Base-by-base conservation (phyloP, 192 early-diverging fungal genomes). In the Backusella morwellensis region DNA sequence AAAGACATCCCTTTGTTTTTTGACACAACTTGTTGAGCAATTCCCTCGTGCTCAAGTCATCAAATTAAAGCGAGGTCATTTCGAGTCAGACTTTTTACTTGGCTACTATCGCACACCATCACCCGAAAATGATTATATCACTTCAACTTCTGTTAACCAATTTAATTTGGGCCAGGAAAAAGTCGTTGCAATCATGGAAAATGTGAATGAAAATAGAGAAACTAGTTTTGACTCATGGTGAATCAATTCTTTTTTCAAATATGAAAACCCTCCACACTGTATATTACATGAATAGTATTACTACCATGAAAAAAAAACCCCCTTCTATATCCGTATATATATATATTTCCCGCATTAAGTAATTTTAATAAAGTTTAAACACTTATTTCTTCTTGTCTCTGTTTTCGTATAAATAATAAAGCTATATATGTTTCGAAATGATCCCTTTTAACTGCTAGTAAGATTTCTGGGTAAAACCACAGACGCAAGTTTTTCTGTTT, bases 141-240 rank as follows among this genome's bases (percentile, higher is more conserved):
- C 29, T 68, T 34, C 29, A 14, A 6, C 67, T 1, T 35, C 67
- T 3, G 29, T 68, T 68, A 19, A 68, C 17, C 67, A 68, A 15
- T 68, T 68, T n/a, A 68, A 68, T 36, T 63, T 63, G 23, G 12
- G 56, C 23, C 56, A 63, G 23, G 56, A 63, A 63, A 63, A 63
- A 63, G 9, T 63, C 7, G 11, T 63, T 63, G 56, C 56, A 12
- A 63, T 63, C 9, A 63, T 63, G 56, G 56, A 63, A 63, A 63
- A 63, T 29, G 56, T 63, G 56, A 63, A 63, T 63, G 56, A 63
- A 26, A 23, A 63, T 63, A 63, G 23, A 63, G 56, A 29, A 63
- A 59, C 56, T 29, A 26, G 56, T 11, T 59, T 59, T 59, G 56
- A 29, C 23, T 59, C 56, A 26, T 59, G 56, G 56, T 59, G 23